Evolutionary conservation across 2,329 filamentous ascomycete genomes (phyloP).

Genomic region (Amylocarpus encephaloides): DNA sequence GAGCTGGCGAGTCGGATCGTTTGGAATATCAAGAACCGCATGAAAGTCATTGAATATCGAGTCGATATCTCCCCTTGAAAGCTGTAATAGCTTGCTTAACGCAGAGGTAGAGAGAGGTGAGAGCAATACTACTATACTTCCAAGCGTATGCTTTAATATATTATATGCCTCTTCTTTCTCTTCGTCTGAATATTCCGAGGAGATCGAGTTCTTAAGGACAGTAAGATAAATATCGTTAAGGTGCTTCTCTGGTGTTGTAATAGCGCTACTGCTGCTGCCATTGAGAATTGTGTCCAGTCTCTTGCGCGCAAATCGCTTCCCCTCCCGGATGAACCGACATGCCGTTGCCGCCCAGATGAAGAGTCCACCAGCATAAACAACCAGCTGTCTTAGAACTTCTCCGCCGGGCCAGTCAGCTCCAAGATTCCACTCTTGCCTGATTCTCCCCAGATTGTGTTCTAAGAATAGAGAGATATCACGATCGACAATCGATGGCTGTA

Average conservation of each 20-base stretch:
- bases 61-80: slow-evolving; percentile 1
- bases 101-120: slow-evolving; percentile 9
- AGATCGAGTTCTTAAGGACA: slow-evolving; percentile 9
- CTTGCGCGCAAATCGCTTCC: slow-evolving; percentile 4
- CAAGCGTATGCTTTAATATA: slow-evolving; percentile 7
- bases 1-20: slow-evolving; percentile 11
- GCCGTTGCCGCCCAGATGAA: neutral
- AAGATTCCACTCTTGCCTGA: slow-evolving; percentile 9
- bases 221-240: slow-evolving; percentile 15
- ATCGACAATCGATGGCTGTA: slow-evolving; percentile 17
- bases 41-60: slow-evolving; percentile 17
- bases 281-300: slow-evolving; percentile 9
- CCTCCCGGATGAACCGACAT: slow-evolving; percentile 14
- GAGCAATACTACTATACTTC: slow-evolving; percentile 10
- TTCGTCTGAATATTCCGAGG: slow-evolving; percentile 5
- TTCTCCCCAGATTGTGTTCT: slow-evolving; percentile 4
- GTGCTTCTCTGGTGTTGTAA: slow-evolving; percentile 9
- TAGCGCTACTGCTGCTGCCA: neutral
- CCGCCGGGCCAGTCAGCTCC: slow-evolving; percentile 8
- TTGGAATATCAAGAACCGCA: slow-evolving; percentile 27
- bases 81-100: slow-evolving; percentile 6
- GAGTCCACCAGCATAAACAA: slow-evolving; percentile 15
- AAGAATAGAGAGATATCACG: slow-evolving; percentile 19
- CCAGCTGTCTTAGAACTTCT: slow-evolving; percentile 12
- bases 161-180: slow-evolving; percentile 9